Percentiles rank a stretch among this genome's conserved stretches.
Evolutionary conservation across 129 eudicot genomes (phyloP).

Genomic region (Glebionis coronaria): DNA sequence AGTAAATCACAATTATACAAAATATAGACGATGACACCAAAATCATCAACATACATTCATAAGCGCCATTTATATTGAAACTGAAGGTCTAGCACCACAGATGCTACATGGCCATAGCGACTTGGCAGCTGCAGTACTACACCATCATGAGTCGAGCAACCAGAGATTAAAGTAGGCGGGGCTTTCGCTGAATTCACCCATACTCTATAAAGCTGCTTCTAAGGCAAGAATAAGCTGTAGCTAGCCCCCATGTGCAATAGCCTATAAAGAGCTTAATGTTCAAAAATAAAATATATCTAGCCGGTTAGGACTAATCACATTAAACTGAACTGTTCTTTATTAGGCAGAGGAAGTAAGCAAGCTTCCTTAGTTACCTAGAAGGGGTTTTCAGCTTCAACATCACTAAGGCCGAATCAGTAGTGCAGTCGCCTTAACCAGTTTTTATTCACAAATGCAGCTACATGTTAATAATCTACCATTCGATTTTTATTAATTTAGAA

Average conservation of each 20-base stretch:
- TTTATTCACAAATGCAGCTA: slow-evolving; percentile 6
- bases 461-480: not conserved
- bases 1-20: too few relatives aligned
- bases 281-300: not conserved
- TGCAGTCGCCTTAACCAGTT: too few relatives aligned
- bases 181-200: too few relatives aligned
- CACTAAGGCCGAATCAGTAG: not conserved
- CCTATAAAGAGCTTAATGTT: not conserved
- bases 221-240: too few relatives aligned
- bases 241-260: not conserved
- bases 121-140: not conserved
- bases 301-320: not conserved
- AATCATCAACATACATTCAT: too few relatives aligned
- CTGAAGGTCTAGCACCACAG: not conserved
- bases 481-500: slow-evolving; percentile 23
- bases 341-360: not conserved
- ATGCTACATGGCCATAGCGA: not conserved
- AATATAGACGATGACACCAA: too few relatives aligned
- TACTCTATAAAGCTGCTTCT: too few relatives aligned
- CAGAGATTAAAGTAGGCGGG: not conserved
- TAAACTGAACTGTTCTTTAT: not conserved
- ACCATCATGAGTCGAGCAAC: not conserved
- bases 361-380: not conserved
- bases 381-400: not conserved
- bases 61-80: not conserved